These are phyloP conservation scores for Lolium multiflorum DNA, from an alignment of 176 grass and related monocot genomes.

Conservation along the genomic window DNA sequence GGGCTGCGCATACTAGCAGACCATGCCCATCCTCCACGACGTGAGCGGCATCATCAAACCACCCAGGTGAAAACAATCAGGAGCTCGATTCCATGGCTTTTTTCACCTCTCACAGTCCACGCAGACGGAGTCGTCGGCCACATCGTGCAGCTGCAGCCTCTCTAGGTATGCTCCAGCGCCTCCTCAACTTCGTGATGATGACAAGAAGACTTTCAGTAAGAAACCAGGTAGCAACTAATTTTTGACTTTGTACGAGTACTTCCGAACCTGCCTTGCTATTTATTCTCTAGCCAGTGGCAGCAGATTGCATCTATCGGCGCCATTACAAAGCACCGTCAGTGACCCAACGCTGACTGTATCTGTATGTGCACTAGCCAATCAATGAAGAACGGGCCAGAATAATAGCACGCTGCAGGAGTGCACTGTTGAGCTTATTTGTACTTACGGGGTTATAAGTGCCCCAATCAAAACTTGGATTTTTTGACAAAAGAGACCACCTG, in stretches of 20 bases:
- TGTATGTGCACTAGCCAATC: neutral
- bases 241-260: too few species aligned
- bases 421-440: too few species aligned
- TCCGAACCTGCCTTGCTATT: neutral
- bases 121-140: slow-evolving; percentile 81
- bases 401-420: too few species aligned
- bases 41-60: slow-evolving; percentile 92
- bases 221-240: neutral
- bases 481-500: too few species aligned
- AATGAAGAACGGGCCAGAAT: slow-evolving; percentile 25
- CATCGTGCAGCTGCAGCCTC: slow-evolving; percentile 82
- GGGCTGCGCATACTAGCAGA: slow-evolving; percentile 63
- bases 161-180: slow-evolving; percentile 90
- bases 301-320: too few species aligned
- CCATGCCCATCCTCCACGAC: slow-evolving; percentile 78
- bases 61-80: slow-evolving; percentile 46
- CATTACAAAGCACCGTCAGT: slow-evolving; percentile 5
- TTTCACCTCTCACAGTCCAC: slow-evolving; percentile 35
- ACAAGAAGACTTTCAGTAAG: neutral
- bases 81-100: too few species aligned
- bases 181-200: slow-evolving; percentile 86
- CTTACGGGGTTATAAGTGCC: too few species aligned
- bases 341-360: neutral
- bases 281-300: neutral
- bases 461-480: too few species aligned